Base-by-base conservation (phyloP, 1,139 yeast species). In the Trichomonascaceae sp. region DNA sequence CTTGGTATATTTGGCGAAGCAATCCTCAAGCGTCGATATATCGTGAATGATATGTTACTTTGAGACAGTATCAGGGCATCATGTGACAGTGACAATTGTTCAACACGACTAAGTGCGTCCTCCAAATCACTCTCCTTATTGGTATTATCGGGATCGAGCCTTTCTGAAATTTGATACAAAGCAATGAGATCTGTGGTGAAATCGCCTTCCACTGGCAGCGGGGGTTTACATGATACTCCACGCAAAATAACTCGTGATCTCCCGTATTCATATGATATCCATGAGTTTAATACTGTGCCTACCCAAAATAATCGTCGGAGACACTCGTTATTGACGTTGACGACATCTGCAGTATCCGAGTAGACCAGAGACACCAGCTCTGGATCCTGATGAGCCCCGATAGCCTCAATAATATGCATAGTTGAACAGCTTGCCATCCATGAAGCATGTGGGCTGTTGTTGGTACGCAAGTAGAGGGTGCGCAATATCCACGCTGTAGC, bases 351-450 rank as follows among this genome's bases (percentile, higher is more conserved):
- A 17, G 39, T 22, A 5, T 20, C 49, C 8, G 47, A 20, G n/a
- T 22, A 45, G 24, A 27, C 41, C 17, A 22, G 12, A 15, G 49
- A 46, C 8, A 39, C 27, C 8, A 43, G 15, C 12, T 27, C 41
- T 6, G 43, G 36, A 13, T 49, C 52, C 13, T 22, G 47, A 24
- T 49, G 52, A 6, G 44, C 38, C 9, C 52, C 52, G 6, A 47
- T 30, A 9, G 52, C 52, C 18, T 49, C 52, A 6, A 49, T 49
- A 6, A 49, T 46, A 24, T 49, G 52, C 52, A 49, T 49, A 18
- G 19, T 18, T 8, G 47, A 43, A 15, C 52, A 39, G 39, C 52
- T 49, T 1, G 52, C 52, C 45, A 49, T 41, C 52, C 52, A 49
- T 32, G 52, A 18, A 7, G 47, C 30, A 30, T 49, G 45, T 1